Percentiles rank a stretch among this genome's conserved stretches.
phyloP scores from a whole-genome alignment of 1,284 basidiomycete genomes.

The Porogramme epimiltina region DNA sequence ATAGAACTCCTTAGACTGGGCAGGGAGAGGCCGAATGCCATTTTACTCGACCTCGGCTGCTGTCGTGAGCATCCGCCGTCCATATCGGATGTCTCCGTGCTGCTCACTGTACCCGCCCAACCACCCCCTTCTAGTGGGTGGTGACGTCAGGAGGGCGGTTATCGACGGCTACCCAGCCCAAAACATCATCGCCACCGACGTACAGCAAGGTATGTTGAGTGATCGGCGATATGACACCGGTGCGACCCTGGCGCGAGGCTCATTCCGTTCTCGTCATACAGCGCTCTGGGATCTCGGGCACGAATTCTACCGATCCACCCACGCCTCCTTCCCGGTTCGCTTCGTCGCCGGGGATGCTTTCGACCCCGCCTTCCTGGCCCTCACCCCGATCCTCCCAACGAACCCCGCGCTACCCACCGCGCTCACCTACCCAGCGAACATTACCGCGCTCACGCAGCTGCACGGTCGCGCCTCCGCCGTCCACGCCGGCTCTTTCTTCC shows the following conservation, averaged over 20 bases:
- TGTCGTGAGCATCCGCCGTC: slow-evolving; percentile 40
- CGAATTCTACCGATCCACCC: slow-evolving; percentile 29
- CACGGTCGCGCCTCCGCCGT: slow-evolving; percentile 44
- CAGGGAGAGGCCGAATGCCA: slow-evolving; percentile 37
- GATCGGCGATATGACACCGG: slow-evolving; percentile 17
- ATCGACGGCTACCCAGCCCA: slow-evolving; percentile 38
- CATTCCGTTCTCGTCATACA: neutral
- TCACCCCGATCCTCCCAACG: slow-evolving; percentile 27
- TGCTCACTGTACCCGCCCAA: no score
- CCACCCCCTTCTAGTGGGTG: slow-evolving; percentile 37
- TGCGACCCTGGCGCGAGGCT: neutral
- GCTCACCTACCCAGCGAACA: slow-evolving; percentile 29
- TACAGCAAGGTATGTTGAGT: slow-evolving; percentile 32
- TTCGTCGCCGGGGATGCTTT: slow-evolving; percentile 47
- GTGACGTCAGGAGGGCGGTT: slow-evolving; percentile 41
- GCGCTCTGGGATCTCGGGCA: slow-evolving; percentile 33
- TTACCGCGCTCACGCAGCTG: slow-evolving; percentile 41
- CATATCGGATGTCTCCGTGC: no score
- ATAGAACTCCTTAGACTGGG: slow-evolving; percentile 34
- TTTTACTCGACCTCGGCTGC: slow-evolving; percentile 47
- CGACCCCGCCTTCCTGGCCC: slow-evolving; percentile 32
- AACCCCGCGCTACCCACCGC: slow-evolving; percentile 21
- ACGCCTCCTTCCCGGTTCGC: slow-evolving; percentile 39
- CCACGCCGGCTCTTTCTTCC: slow-evolving; percentile 47
- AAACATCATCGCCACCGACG: slow-evolving; percentile 35